Evolutionary conservation across 768 basidiomycete genomes (phyloP).

Genomic region (Suillus lakei): DNA sequence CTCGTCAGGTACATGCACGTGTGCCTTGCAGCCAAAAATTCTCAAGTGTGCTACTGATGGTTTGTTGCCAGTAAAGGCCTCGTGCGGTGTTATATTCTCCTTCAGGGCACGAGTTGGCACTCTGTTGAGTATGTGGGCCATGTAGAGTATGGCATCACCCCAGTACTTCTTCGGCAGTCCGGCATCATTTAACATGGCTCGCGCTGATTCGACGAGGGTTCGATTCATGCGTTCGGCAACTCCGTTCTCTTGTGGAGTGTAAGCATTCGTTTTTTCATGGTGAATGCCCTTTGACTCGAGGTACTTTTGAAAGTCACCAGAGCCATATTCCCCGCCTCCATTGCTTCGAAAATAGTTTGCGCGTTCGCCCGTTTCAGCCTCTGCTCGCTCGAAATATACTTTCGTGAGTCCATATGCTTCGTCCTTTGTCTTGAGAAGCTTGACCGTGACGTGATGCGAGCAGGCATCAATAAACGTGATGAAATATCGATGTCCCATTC

Average conservation of each 20-base stretch:
- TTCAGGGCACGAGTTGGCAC: not conserved
- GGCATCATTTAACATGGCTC: slow-evolving; percentile 3
- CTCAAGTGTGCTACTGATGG: slow-evolving; percentile 24
- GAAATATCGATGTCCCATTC: slow-evolving; percentile 19
- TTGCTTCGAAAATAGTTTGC: slow-evolving; percentile 27
- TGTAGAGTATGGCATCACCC: slow-evolving; percentile 10
- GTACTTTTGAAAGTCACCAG: slow-evolving; percentile 24
- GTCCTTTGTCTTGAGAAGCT: slow-evolving; percentile 17
- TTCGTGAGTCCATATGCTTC: slow-evolving; percentile 17
- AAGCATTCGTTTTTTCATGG: slow-evolving; percentile 12
- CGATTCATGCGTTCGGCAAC: slow-evolving; percentile 9
- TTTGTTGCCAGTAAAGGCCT: slow-evolving; percentile 22
- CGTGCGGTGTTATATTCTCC: slow-evolving; percentile 27
- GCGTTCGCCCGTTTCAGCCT: slow-evolving; percentile 15
- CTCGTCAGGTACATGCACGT: slow-evolving; percentile 31
- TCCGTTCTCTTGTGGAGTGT: slow-evolving; percentile 13
- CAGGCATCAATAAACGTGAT: slow-evolving; percentile 25
- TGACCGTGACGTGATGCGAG: slow-evolving; percentile 19
- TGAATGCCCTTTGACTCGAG: slow-evolving; percentile 15
- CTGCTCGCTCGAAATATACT: slow-evolving; percentile 15
- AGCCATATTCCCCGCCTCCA: slow-evolving; percentile 34
- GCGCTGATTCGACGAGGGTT: slow-evolving; percentile 1
- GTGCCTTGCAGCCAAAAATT: slow-evolving; percentile 30
- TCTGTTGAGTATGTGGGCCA: not conserved
- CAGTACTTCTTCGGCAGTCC: slow-evolving; percentile 2